Evolutionary conservation across 73 alveolate genomes (phyloP), one percentile per base, ranked within the genome.

Genomic region (Blepharisma stoltei): DNA sequence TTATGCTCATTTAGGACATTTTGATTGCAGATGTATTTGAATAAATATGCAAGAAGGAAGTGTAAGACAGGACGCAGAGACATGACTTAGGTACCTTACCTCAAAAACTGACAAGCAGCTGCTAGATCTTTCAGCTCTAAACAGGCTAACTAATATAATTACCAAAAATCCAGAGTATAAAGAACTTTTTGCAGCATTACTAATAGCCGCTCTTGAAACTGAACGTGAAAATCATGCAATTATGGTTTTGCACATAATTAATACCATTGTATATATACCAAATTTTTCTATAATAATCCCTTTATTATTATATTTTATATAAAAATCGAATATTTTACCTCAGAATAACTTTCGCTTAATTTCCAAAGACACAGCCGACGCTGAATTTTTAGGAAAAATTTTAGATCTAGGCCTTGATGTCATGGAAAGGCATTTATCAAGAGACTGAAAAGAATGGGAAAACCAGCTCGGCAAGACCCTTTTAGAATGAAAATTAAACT

Each of bases 11-110:
- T 32, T 32, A 32, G 41, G 41, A 32, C 41, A 32, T 32, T 32
- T 32, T 32, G 3, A 32, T 1, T 32, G 41, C 41, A 32, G 41
- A 32, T 32, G 41, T 32, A 50, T 18, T 50, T 50, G 21, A 14
- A 50, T 50, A 18, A 14, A 18, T 60, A 60, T 60, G 73, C 73
- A 60, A 25, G 73, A 60, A 18, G 73, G 73, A 60, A 25, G 73
- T 2, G 5, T 60, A 14, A n/a, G 73, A 60, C 14, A 60, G 14
- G 73, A 60, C 23, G 73, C 23, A 1, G 73, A 60, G 5, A 60
- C 73, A 8, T 60, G 73, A 38, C 73, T 60, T n/a, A 0, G 73
- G 47, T 60, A 60, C 5, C 14, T 60, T 38, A 60, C 73, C 46
- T 25, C 37, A 60, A 60, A 60, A 25, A 8, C 23, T 25, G 14